Conservation (phyloP, 1,284 basidiomycete species). For the Ustilago lituana region DNA sequence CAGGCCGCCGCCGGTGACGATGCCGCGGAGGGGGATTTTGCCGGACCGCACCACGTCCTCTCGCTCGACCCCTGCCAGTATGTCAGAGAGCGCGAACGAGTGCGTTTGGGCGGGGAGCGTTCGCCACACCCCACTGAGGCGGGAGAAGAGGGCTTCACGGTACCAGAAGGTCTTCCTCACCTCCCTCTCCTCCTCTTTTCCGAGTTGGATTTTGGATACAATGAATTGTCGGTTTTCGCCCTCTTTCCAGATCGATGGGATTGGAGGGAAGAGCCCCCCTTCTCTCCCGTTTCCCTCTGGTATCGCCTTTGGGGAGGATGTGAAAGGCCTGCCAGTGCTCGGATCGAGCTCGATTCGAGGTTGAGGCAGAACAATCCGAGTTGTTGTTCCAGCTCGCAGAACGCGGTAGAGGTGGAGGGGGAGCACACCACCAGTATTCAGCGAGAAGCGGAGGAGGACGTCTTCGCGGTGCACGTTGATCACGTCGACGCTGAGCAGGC, state of each 20-base stretch:
- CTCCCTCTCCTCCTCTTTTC: conserved; percentile 73
- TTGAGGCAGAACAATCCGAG: conserved; percentile 65
- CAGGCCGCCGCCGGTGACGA: conserved; percentile 18
- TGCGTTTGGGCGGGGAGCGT: conserved; percentile 64
- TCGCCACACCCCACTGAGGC: conserved; percentile 78
- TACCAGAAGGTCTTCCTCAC: conserved; percentile 92
- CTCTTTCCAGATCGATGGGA: conserved; percentile 76
- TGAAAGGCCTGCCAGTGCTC: background rate
- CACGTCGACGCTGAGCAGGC: conserved; percentile 85
- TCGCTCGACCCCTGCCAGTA: background rate
- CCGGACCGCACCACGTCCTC: conserved; percentile 11
- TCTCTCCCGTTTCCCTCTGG: conserved; percentile 72
- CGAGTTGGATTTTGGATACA: conserved; percentile 77
- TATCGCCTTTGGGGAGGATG: background rate
- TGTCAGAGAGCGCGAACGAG: background rate
- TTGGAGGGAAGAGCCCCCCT: conserved; percentile 74
- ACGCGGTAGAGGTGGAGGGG: conserved; percentile 23
- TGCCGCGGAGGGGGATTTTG: conserved; percentile 3
- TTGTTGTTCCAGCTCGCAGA: conserved; percentile 21
- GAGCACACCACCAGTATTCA: conserved; percentile 68
- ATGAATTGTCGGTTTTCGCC: conserved; percentile 84
- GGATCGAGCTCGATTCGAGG: conserved; percentile 70
- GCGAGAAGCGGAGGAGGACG: conserved; percentile 82
- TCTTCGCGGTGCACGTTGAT: conserved; percentile 85
- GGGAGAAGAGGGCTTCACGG: conserved; percentile 81